phyloP scores from a whole-genome alignment of 768 basidiomycete species.

The Lyophyllum shimeji region DNA sequence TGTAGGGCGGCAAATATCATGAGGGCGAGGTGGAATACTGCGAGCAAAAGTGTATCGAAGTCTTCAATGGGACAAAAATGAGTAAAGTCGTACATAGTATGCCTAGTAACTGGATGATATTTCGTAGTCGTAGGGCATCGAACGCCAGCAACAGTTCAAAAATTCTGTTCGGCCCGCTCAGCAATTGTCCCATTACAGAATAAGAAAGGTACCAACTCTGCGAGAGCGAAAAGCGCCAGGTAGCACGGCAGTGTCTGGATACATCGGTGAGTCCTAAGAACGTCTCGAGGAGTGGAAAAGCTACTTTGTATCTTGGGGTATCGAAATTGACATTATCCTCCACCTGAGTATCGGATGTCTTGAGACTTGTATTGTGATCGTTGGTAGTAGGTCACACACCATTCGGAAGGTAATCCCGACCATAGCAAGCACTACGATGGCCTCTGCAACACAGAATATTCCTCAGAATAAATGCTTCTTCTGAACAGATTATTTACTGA shows the following conservation, averaged over 20 bases:
- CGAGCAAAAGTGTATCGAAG: not conserved
- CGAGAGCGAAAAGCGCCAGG: constrained; percentile 79
- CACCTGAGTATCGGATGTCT: constrained; percentile 38
- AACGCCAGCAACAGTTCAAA: constrained; percentile 81
- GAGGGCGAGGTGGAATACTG: constrained; percentile 76
- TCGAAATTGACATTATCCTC: constrained; percentile 45
- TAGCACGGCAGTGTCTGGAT: constrained; percentile 79
- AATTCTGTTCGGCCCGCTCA: constrained; percentile 43
- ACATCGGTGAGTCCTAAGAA: not conserved
- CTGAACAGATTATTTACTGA: constrained; percentile 35
- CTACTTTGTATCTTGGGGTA: constrained; percentile 53
- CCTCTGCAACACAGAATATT: constrained; percentile 48
- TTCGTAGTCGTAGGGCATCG: constrained; percentile 79
- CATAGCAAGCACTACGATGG: constrained; percentile 71
- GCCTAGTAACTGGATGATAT: constrained; percentile 76
- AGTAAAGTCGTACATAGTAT: constrained; percentile 52
- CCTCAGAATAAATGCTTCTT: constrained; percentile 1
- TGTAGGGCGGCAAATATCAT: constrained; percentile 76
- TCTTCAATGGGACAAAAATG: not conserved
- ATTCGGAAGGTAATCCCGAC: constrained; percentile 68
- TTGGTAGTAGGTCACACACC: constrained; percentile 35
- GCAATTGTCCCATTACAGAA: not conserved
- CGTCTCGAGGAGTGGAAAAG: not conserved
- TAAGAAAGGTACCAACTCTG: constrained; percentile 53
- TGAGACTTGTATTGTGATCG: not conserved